Conservation (phyloP, 139 green algal genomes). For the Coelastrella sp. region DNA sequence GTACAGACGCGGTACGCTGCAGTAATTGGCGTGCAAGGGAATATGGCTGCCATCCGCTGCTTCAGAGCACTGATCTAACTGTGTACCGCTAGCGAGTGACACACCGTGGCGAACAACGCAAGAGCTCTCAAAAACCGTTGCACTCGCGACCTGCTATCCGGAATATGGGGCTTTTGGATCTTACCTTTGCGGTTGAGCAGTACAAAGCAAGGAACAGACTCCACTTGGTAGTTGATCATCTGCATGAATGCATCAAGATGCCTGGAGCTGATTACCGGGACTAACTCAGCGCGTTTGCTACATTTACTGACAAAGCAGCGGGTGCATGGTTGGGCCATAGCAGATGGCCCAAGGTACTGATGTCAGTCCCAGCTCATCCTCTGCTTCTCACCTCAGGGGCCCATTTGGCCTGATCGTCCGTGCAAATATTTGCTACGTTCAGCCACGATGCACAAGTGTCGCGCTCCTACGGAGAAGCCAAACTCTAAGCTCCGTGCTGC, state of each 20-base stretch:
- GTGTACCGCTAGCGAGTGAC: background rate
- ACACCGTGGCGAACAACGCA: too few species aligned
- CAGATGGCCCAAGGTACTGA: background rate
- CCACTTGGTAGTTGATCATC: constrained; percentile 63
- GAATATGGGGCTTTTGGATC: too few species aligned
- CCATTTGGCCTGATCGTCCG: constrained; percentile 34
- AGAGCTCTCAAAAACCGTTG: too few species aligned
- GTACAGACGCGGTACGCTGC: too few species aligned
- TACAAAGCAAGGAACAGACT: constrained; percentile 67
- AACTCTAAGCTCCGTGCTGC: background rate
- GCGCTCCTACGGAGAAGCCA: constrained; percentile 1
- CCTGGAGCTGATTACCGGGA: background rate
- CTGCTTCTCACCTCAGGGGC: constrained; percentile 29
- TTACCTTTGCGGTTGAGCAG: constrained; percentile 45
- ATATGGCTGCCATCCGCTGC: background rate
- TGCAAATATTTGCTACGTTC: constrained; percentile 5
- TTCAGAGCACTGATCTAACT: background rate
- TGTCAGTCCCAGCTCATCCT: background rate
- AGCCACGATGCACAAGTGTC: background rate
- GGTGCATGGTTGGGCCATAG: too few species aligned
- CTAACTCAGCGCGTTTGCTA: too few species aligned
- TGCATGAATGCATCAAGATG: background rate
- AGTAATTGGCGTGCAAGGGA: too few species aligned
- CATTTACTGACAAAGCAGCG: too few species aligned
- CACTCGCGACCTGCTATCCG: too few species aligned